Evolutionary conservation across 805 yeast species (phyloP).

Genomic region (Ogataea haglerorum): DNA sequence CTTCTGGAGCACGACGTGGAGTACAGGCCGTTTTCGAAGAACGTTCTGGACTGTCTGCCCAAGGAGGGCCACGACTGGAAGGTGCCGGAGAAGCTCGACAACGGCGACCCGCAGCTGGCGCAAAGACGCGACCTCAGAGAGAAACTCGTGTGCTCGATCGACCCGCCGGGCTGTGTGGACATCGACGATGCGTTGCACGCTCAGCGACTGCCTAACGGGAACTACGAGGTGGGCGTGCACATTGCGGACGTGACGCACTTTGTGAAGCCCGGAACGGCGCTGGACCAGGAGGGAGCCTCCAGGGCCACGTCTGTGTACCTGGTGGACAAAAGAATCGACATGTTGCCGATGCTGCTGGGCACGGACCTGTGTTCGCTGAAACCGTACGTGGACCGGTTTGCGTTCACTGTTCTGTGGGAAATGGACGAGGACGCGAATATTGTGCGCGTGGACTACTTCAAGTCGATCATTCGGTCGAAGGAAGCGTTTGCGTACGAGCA

Average conservation of each 20-base stretch:
- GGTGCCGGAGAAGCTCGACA: conserved; percentile 65
- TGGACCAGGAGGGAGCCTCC: conserved; percentile 94
- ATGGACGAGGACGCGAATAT: conserved; percentile 83
- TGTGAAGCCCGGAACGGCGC: conserved; percentile 86
- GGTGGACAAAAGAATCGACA: conserved; percentile 97
- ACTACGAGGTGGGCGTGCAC: conserved; percentile 96
- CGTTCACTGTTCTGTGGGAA: conserved; percentile 96
- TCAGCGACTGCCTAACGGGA: conserved; percentile 77
- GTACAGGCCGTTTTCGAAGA: conserved; percentile 89
- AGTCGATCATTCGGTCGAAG: conserved; percentile 84
- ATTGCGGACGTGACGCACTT: conserved; percentile 98
- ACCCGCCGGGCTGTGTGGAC: conserved; percentile 98
- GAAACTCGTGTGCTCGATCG: conserved; percentile 88
- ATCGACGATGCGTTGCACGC: conserved; percentile 98
- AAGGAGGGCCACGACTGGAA: conserved; percentile 91
- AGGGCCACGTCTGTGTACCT: conserved; percentile 96
- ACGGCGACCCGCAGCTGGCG: conserved; percentile 50
- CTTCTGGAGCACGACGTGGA: conserved; percentile 94
- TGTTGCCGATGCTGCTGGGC: conserved; percentile 93
- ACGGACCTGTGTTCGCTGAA: conserved; percentile 93
- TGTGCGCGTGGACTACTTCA: conserved; percentile 71
- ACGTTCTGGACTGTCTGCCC: conserved; percentile 90
- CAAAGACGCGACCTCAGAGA: conserved; percentile 85
- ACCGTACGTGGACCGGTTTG: conserved; percentile 93
- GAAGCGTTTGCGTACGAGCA: conserved; percentile 93